Percentiles rank a stretch among this genome's conserved stretches.
These are phyloP conservation scores for Venturia asperata DNA, from an alignment of 2,329 filamentous ascomycete genomes.

Conservation along the genomic window DNA sequence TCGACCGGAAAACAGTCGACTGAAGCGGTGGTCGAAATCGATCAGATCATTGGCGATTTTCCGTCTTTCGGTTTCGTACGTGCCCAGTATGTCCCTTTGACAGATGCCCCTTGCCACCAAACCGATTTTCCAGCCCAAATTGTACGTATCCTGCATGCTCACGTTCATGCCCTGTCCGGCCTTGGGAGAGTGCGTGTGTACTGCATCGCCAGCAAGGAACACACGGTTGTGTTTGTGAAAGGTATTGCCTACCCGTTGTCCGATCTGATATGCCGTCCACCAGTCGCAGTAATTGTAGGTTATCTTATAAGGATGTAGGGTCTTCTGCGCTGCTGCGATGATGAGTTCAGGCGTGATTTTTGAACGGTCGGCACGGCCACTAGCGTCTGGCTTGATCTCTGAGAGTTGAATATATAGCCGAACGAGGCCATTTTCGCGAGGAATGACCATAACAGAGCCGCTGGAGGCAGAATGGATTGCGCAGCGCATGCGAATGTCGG, in stretches of 20 bases:
- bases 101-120: constrained; percentile 41
- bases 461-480: constrained; percentile 51
- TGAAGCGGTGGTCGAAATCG: constrained; percentile 44
- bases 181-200: constrained; percentile 54
- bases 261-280: constrained; percentile 60
- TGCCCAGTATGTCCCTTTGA: constrained; percentile 40
- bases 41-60: constrained; percentile 61
- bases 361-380: constrained; percentile 47
- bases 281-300: constrained; percentile 58
- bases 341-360: constrained; percentile 59
- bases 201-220: constrained; percentile 64
- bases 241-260: constrained; percentile 53
- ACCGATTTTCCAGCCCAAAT: constrained; percentile 52
- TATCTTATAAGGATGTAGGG: constrained; percentile 60
- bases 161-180: constrained; percentile 68
- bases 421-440: constrained; percentile 56
- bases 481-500: constrained; percentile 52
- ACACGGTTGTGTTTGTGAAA: constrained; percentile 53
- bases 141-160: constrained; percentile 59
- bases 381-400: constrained; percentile 40
- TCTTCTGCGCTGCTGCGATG: constrained; percentile 55
- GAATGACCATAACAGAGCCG: constrained; percentile 58
- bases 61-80: constrained; percentile 48
- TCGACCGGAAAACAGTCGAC: constrained; percentile 39
- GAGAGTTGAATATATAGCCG: constrained; percentile 59